Conservation (phyloP, 2,329 filamentous ascomycete species). For the Dactylellina haptotyla region DNA sequence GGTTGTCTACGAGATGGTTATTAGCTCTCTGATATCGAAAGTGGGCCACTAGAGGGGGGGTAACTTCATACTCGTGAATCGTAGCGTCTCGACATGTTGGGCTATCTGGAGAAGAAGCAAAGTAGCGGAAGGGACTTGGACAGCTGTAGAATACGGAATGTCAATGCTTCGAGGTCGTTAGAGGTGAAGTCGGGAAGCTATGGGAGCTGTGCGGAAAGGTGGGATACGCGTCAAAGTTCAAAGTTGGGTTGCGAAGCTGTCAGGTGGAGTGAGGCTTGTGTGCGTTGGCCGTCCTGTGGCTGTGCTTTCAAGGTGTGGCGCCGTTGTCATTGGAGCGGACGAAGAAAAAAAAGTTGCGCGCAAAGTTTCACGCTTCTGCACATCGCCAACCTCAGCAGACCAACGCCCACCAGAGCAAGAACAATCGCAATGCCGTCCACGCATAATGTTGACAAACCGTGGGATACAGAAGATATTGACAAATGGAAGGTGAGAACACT, state of each 20-base stretch:
- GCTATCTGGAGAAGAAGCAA: not conserved
- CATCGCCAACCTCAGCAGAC: conserved; percentile 16
- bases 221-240: conserved; percentile 54
- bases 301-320: conserved; percentile 31
- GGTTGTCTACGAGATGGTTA: conserved; percentile 74
- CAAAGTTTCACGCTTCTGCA: conserved; percentile 25
- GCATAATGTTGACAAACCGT: conserved; percentile 88
- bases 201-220: conserved; percentile 32
- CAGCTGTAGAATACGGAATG: conserved; percentile 14
- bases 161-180: conserved; percentile 42
- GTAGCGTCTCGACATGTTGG: conserved; percentile 90
- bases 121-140: not conserved
- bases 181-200: conserved; percentile 23
- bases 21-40: conserved; percentile 13
- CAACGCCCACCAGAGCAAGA: conserved; percentile 54
- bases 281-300: conserved; percentile 10
- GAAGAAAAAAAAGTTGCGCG: conserved; percentile 45
- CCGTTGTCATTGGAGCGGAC: conserved; percentile 1
- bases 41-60: conserved; percentile 57
- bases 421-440: conserved; percentile 77
- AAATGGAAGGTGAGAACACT: conserved; percentile 78
- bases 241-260: conserved; percentile 53
- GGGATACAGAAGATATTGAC: conserved; percentile 97
- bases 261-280: conserved; percentile 53
- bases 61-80: conserved; percentile 80